phyloP scores from a whole-genome alignment of 441 rosid species.

The Erodium trifolium region DNA sequence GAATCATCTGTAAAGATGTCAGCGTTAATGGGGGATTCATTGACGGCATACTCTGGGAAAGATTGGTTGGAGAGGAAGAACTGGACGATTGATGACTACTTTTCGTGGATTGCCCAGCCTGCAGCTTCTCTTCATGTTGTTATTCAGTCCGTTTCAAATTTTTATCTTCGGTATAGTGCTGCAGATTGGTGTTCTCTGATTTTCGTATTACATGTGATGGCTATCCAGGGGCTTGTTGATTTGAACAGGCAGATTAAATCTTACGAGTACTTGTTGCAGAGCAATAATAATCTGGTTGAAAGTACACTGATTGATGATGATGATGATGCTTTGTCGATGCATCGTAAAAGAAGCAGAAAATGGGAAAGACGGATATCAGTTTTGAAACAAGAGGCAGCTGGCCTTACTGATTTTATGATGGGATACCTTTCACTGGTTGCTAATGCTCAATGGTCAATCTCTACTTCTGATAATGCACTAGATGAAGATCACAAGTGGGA shows the following conservation, averaged over 20 bases:
- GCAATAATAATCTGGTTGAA: slow-evolving; percentile 31
- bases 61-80: slow-evolving; percentile 60
- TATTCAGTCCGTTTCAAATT: slow-evolving; percentile 42
- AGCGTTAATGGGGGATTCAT: slow-evolving; percentile 38
- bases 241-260: slow-evolving; percentile 68
- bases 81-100: slow-evolving; percentile 62
- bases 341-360: slow-evolving; percentile 32
- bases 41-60: slow-evolving; percentile 45
- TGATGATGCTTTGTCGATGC: slow-evolving; percentile 23
- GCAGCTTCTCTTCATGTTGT: slow-evolving; percentile 60
- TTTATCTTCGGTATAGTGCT: slow-evolving; percentile 36
- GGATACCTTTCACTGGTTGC: slow-evolving; percentile 35
- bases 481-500: slow-evolving; percentile 41
- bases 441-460: slow-evolving; percentile 25
- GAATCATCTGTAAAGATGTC: slow-evolving; percentile 47
- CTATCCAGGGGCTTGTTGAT: slow-evolving; percentile 85
- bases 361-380: slow-evolving; percentile 39
- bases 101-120: slow-evolving; percentile 60
- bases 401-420: slow-evolving; percentile 56
- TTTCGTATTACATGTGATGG: slow-evolving; percentile 49
- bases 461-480: slow-evolving; percentile 21
- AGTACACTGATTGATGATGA: slow-evolving; percentile 30
- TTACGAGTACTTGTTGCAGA: slow-evolving; percentile 49
- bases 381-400: slow-evolving; percentile 62
- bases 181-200: slow-evolving; percentile 46